Base-by-base conservation (phyloP, 2,329 filamentous ascomycete genomes). In the Xenosphaeropsis pyriputrescens region DNA sequence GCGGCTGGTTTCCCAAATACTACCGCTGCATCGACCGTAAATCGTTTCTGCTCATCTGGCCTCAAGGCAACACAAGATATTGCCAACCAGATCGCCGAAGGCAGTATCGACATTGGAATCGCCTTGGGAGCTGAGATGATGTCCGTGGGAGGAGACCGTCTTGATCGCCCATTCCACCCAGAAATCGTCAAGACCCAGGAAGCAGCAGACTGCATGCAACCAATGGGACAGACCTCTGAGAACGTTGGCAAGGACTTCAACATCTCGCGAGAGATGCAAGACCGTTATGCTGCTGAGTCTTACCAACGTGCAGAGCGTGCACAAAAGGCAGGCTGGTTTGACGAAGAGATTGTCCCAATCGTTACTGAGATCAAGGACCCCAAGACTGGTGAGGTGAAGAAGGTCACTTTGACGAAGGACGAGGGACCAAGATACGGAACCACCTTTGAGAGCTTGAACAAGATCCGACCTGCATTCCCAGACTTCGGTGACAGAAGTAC, bases 151-250 rank as follows among this genome's bases (percentile, higher is more conserved):
- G 80, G 79, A 37, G 84, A 88, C 56, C 61, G 70, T 16, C 68
- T 85, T 29, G 73, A 77, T 33, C 60, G 73, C 45, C 78, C 82
- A 4, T 91, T 95, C 61, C 78, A 85, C 57, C 75, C 80, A 46
- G 76, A 79, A 45, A 75, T 96, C 42, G 64, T 84, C 64, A 49
- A 64, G 69, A 52, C 81, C 62, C 80, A 85, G 56, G 85, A 95
- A 55, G 73, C 85, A 0, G 61, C 61, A 34, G 89, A 96, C 63
- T 91, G 86, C 68, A 75, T 89, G 75, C 75, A 86, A 69, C 83
- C 89, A 47, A 98, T 98, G 91, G 91, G 91, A 16, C 93, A 93
- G 74, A 98, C 91, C 2, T 89, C 81, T 42, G 91, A 98, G 67
- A 96, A 96, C 56, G 86, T 98, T 18, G 85, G 80, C 50, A 75